These are phyloP conservation scores for Gymnopus androsaceus DNA, from an alignment of 1,284 basidiomycete genomes.

Conservation along the genomic window DNA sequence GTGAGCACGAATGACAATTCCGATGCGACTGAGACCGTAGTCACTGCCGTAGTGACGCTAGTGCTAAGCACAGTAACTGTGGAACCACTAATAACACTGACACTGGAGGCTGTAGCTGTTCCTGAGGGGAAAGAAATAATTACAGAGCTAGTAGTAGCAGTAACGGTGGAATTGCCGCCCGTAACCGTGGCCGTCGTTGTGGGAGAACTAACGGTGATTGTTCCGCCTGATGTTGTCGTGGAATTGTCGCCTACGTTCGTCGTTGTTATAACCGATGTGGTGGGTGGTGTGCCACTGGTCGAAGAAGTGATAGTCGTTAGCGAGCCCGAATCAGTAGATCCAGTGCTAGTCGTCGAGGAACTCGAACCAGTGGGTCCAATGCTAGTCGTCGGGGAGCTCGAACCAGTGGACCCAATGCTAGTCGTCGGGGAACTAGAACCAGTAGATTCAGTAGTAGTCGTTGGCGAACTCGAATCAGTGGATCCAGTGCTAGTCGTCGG, in stretches of 20 bases:
- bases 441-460: neutral
- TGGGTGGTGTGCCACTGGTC: neutral
- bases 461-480: neutral
- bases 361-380: neutral
- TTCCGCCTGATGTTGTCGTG: neutral
- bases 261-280: neutral
- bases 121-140: constrained; percentile 16
- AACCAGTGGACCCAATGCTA: neutral
- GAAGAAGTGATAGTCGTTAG: neutral
- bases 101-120: constrained; percentile 2
- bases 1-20: constrained; percentile 43
- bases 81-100: neutral
- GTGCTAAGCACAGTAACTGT: constrained; percentile 15
- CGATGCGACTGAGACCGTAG: constrained; percentile 32
- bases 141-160: constrained; percentile 3
- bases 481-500: neutral
- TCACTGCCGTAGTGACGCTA: constrained; percentile 12
- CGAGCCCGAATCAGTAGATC: neutral
- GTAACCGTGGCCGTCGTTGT: neutral
- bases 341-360: neutral
- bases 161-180: neutral
- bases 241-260: neutral
- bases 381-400: neutral
- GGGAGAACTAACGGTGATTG: neutral
- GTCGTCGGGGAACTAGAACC: neutral